Base-by-base conservation (phyloP, 352 stramenopile genomes). In the Pythium brassicae region DNA sequence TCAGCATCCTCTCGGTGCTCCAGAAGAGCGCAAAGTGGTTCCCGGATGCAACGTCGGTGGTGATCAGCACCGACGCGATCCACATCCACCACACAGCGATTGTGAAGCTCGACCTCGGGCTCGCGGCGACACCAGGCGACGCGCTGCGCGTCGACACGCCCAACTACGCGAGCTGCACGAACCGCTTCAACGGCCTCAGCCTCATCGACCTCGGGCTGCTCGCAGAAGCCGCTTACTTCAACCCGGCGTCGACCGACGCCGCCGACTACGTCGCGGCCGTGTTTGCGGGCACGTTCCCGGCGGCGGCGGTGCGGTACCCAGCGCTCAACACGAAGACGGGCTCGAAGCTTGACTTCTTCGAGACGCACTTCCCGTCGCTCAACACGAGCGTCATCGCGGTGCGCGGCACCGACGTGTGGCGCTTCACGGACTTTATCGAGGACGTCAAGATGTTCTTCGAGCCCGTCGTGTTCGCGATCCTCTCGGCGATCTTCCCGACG, bases 361-460 rank as follows among this genome's bases (percentile, higher is more conserved):
- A 94, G 25, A 81, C 81, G 1, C 75, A 84, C 55, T 89, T 92
- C 25, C 77, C 81, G 3, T 65, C 73, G 12, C 69, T 92, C 14
- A 94, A 94, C 64, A 89, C 83, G 29, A 92, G 82, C 17, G 84
- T 94, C 47, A 91, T 94, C 54, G 89, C 84, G 5, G 87, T 96
- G 15, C 77, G 85, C 34, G 88, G 88, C 20, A 96, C 88, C 2
- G 88, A 96, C 50, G 91, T 96, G 15, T 94, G 86, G 68, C 78
- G 88, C 34, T 93, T 95, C 52, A 90, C 78, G 2, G 88, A 97
- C 63, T 94, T 97, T 40, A 80, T 96, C 22, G 88, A 97, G 58
- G 88, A 97, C 55, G 81, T 93, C 52, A 97, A 96, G 68, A 94
- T 96, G 84, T 94, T 90, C 69, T 76, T 87, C 40, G 88, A 97